Base-by-base conservation (phyloP, 805 yeast species). In the Candida morakotiae region DNA sequence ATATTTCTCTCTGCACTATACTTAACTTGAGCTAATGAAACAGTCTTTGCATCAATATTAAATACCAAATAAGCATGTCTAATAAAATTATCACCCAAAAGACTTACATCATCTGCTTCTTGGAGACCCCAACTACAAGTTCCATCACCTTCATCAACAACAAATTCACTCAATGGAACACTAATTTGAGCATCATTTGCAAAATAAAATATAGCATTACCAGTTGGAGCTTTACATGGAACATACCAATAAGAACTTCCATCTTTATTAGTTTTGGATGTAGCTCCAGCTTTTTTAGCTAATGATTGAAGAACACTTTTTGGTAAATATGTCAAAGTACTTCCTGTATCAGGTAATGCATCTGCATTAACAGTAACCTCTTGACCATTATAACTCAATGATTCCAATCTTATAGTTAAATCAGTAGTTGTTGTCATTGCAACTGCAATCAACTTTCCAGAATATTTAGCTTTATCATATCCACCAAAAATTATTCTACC, bases 331-430 rank as follows among this genome's bases (percentile, higher is more conserved):
- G 59, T 44, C 32, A 59, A 53, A 0, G 69, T 64, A 7, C 64
- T 47, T 4, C 69, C 69, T 3, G 64, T 45, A 46, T 64, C 69
- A 31, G 62, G 50, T 16, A 59, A 46, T 5, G 66, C 61, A 14
- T 48, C 41, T 27, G 40, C 45, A 10, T 37, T 36, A 31, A 43
- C 49, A n/a, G n/a, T 52, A 44, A 29, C 54, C 31, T 10, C 48
- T 28, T 7, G 30, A 18, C 41, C 41, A 26, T 49, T 40, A 34
- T 59, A 38, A 3, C 31, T n/a, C 3, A 78, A 29, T 6, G 65
- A 58, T 43, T 67, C 66, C 10, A 79, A 51, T 3, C 76, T 70
- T 19, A 78, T 52, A 35, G 74, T 63, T 25, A 75, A 62, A 3
- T 47, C 34, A 3, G 7, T 19, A 13, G 8, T 26, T 11, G 25